A percentile compares a stretch with the other conserved stretches of the same genome.
phyloP scores from a whole-genome alignment of 139 green algal species.

The Picochlorum costavermella region DNA sequence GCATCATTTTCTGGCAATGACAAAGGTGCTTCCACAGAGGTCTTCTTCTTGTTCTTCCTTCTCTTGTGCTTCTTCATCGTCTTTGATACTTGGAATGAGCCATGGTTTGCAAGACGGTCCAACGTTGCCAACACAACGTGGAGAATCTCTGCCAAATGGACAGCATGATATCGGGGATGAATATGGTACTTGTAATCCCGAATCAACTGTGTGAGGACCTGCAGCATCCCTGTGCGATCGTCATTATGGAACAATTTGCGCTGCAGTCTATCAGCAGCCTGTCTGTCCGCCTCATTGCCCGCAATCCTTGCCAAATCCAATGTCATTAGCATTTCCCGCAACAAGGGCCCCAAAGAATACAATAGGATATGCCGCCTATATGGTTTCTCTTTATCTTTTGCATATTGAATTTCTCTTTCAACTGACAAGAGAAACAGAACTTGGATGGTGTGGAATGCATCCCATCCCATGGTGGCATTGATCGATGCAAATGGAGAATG shows the following conservation, averaged over 20 bases:
- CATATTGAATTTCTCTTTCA: slow-evolving; percentile 31
- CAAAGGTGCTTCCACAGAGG: not conserved
- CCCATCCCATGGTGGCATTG: slow-evolving; percentile 61
- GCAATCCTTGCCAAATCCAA: slow-evolving; percentile 54
- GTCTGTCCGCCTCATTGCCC: slow-evolving; percentile 42
- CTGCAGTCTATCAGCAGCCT: slow-evolving; percentile 64
- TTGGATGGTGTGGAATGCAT: slow-evolving; percentile 59
- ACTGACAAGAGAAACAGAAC: slow-evolving; percentile 39
- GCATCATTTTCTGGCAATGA: not conserved
- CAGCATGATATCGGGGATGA: slow-evolving; percentile 44
- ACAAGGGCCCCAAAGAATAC: slow-evolving; percentile 28
- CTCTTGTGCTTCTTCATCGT: not conserved
- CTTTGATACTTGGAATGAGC: not conserved
- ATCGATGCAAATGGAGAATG: slow-evolving; percentile 61
- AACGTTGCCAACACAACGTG: slow-evolving; percentile 59
- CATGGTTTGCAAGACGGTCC: slow-evolving; percentile 37
- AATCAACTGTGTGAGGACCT: slow-evolving; percentile 44
- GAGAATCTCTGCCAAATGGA: slow-evolving; percentile 49
- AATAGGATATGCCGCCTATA: slow-evolving; percentile 1
- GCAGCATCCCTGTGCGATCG: slow-evolving; percentile 59
- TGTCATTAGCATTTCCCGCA: slow-evolving; percentile 70
- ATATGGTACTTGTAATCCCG: slow-evolving; percentile 44
- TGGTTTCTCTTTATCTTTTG: slow-evolving; percentile 39
- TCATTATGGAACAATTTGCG: slow-evolving; percentile 64
- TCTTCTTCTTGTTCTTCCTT: slow-evolving; percentile 5